Base-by-base conservation (phyloP, 1,139 yeast genomes). In the Sugiyamaella xylanicola region DNA sequence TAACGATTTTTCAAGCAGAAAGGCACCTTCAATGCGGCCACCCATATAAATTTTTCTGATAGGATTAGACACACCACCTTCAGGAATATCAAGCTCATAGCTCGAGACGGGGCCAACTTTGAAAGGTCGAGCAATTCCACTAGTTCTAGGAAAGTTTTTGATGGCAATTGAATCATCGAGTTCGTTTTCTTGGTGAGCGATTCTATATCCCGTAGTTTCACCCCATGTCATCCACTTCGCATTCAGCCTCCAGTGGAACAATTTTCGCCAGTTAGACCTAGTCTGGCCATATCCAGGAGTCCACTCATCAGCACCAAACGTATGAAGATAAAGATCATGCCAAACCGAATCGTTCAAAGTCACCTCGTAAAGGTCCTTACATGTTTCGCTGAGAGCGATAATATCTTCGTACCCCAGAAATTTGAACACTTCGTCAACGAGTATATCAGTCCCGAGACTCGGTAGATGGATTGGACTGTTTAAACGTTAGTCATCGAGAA, bases 171-270 rank as follows among this genome's bases (percentile, higher is more conserved):
- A 53, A 8, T 51, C 39, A 29, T 40, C 51, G 21, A 45, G 29
- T 8, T 48, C 51, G 5, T 39, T 36, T 32, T 36, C 49, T 21
- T 44, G 54, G 21, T 50, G 57, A 3, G 69, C 67, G 35, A 56
- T 36, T 27, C 58, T 58, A 9, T 55, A 54, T 0, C 61, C 58
- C 41, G 49, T 21, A 1, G 48, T 48, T 16, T 43, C 39, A 0
- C 91, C 89, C 95, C 95, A 86, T 0, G 89, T 82, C 61, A 74
- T 80, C 2, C 87, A 63, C 3, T 82, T 80, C 1, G 74, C 66
- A 35, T 65, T 63, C 1, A 76, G 66, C 46, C 89, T 70, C 47
- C 75, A 59, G 15, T 74, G 64, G 66, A 79, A 84, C 51, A 82
- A 65, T 40, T 76, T 76, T 3, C 75, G 76, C 88, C 88, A 84